Conservation (phyloP, 1,139 yeast species). For the Fermentozyma sake region DNA sequence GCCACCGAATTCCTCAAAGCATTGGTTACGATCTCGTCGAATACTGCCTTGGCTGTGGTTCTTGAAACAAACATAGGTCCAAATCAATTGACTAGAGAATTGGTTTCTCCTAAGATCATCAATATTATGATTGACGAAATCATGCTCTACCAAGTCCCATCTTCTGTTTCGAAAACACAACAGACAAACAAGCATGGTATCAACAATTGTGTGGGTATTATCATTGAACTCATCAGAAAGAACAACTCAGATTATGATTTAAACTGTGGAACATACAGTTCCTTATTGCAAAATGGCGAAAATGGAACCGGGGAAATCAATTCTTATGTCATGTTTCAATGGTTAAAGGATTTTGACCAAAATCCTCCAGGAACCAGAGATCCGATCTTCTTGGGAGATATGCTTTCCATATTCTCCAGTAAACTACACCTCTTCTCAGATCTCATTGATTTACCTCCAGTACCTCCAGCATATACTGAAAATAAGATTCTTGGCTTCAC, state of each 20-base stretch:
- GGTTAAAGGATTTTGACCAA: conserved; percentile 46
- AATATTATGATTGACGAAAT: conserved; percentile 38
- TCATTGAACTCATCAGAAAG: conserved; percentile 45
- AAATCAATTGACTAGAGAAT: conserved; percentile 41
- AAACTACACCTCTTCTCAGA: conserved; percentile 28
- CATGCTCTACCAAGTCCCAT: conserved; percentile 27
- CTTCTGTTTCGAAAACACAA: conserved; percentile 7
- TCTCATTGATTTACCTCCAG: conserved; percentile 21
- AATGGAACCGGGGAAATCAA: conserved; percentile 37
- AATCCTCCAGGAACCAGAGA: conserved; percentile 46
- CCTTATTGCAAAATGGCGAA: conserved; percentile 26
- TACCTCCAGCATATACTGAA: conserved; percentile 18
- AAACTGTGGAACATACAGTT: conserved; percentile 40
- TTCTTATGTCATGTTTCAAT: conserved; percentile 41
- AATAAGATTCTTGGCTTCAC: conserved; percentile 34
- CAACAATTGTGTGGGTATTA: conserved; percentile 43
- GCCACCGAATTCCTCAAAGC: conserved; percentile 96
- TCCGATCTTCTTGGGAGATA: conserved; percentile 44
- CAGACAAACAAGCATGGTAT: conserved; percentile 43
- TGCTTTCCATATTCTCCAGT: conserved; percentile 39
- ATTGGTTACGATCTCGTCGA: conserved; percentile 87
- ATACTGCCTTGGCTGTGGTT: conserved; percentile 44
- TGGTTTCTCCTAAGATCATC: conserved; percentile 36
- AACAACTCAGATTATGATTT: conserved; percentile 47
- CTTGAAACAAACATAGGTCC: conserved; percentile 48